Evolutionary conservation across 2,329 filamentous ascomycete genomes (phyloP), one percentile per base, ranked within the genome.

Genomic region (Ophiostoma piceae): DNA sequence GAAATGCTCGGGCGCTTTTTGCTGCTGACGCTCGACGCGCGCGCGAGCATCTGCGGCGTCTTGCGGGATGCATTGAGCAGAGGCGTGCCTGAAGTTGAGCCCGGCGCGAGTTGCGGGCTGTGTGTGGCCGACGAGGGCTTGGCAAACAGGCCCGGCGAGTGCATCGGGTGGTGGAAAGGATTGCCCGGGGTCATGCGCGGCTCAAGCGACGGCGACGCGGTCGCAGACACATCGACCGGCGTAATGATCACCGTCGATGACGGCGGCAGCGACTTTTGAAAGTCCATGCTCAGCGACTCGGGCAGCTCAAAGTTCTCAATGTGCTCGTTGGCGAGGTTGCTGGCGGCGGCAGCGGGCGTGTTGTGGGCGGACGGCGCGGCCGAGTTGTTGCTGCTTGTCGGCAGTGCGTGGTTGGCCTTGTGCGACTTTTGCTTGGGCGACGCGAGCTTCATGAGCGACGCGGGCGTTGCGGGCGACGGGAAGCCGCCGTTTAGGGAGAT

Each of bases 391-490:
- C 16, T 66, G 64, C 64, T 77, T 29, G 26, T 29, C 73, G 77
- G 74, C 69, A 4, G 43, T 41, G 6, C 22, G 60, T 2, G 73
- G 70, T 3, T 35, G 26, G 71, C 32, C 57, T 70, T 71, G 67
- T 73, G 72, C 9, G 71, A 71, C 9, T 71, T 77, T 77, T 72
- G 79, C 76, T 39, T 82, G 75, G 85, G 85, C 35, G 84, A 83
- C 3, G 83, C 84, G 62, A 94, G 83, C 75, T 88, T 90, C 91
- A 97, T 97, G 71, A 97, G 80, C 7, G 93, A 96, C 9, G 94
- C 92, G 0, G 93, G 93, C 0, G 93, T 96, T 1, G 92, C 93
- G 12, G 92, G 91, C 68, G 88, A 87, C 74, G 80, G 82, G 68
- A 82, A 82, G 29, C 79, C 80, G 19, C 70, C 68, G 1, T 64